Percentiles rank a stretch among this genome's conserved stretches.
Evolutionary conservation across 169 alveolate species (phyloP).

Genomic region (Besnoitia besnoiti): DNA sequence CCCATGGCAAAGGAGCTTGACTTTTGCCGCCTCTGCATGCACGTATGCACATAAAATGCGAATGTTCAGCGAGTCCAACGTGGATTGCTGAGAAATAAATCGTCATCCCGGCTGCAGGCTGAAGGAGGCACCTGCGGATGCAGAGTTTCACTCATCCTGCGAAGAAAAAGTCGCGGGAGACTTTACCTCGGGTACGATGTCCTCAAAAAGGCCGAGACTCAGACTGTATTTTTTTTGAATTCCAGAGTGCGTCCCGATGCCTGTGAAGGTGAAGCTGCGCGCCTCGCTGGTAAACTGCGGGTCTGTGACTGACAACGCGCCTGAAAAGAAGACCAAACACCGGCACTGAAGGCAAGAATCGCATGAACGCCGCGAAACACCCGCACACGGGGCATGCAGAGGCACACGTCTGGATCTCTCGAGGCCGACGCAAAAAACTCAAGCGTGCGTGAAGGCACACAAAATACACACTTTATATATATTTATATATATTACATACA

Average conservation of each 20-base stretch:
- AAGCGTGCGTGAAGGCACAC: no score
- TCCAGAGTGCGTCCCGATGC: conserved; percentile 86
- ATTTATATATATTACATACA: background rate
- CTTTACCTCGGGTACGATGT: conserved; percentile 73
- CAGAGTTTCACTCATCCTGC: no score
- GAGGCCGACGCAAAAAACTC: conserved; percentile 54
- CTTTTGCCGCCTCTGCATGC: background rate
- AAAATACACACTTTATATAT: background rate
- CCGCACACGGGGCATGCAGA: no score
- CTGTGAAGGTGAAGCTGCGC: conserved; percentile 79
- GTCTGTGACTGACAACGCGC: conserved; percentile 85
- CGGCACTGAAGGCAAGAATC: no score
- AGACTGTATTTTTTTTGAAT: conserved; percentile 82
- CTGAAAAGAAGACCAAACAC: conserved; percentile 62
- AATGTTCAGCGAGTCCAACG: no score
- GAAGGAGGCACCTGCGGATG: no score
- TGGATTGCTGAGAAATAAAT: no score
- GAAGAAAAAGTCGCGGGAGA: no score
- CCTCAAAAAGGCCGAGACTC: conserved; percentile 79
- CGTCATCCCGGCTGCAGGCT: no score
- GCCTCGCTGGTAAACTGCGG: conserved; percentile 76
- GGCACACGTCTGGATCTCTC: no score
- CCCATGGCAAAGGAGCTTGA: background rate
- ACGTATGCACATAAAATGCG: background rate
- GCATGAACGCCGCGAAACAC: no score